Evolutionary conservation across 371 early-diverging fungal species (phyloP).

Genomic region (Actinomucor elegans): DNA sequence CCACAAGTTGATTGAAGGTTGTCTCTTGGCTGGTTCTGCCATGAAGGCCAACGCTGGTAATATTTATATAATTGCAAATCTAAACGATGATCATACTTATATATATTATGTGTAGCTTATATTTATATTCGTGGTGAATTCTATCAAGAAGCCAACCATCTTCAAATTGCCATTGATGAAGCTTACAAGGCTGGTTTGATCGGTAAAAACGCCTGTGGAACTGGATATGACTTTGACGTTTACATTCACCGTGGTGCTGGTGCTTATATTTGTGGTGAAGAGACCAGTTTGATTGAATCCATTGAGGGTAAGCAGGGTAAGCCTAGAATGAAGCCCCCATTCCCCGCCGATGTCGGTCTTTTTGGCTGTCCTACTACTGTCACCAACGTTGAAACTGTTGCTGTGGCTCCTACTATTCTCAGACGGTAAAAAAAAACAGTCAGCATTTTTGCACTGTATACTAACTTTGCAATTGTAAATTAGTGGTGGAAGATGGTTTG

Average conservation of each 20-base stretch:
- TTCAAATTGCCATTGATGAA: conserved; percentile 95
- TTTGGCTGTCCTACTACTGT: conserved; percentile 99
- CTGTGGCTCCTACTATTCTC: conserved; percentile 95
- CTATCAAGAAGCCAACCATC: conserved; percentile 92
- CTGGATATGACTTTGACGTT: conserved; percentile 95
- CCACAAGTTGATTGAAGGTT: conserved; percentile 97
- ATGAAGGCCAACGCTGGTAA: conserved; percentile 95
- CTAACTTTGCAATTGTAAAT: no score
- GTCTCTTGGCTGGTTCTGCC: conserved; percentile 93
- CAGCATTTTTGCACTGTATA: no score
- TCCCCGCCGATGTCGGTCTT: conserved; percentile 97
- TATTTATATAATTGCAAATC: not conserved
- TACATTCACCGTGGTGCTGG: conserved; percentile 97
- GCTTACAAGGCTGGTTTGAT: conserved; percentile 92
- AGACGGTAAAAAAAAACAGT: conserved; percentile 55
- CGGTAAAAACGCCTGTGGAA: conserved; percentile 96
- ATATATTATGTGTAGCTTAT: conserved; percentile 61
- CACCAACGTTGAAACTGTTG: conserved; percentile 97
- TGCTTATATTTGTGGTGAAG: conserved; percentile 98
- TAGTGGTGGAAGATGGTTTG: conserved; percentile 93
- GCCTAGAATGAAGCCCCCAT: conserved; percentile 98
- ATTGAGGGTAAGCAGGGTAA: conserved; percentile 98
- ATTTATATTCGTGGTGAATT: conserved; percentile 99
- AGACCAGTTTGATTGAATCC: conserved; percentile 96
- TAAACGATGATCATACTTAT: not conserved